A percentile compares a stretch with the other conserved stretches of the same genome.
phyloP scores from a whole-genome alignment of 495 filamentous ascomycete species.

The Parmelia sp. region DNA sequence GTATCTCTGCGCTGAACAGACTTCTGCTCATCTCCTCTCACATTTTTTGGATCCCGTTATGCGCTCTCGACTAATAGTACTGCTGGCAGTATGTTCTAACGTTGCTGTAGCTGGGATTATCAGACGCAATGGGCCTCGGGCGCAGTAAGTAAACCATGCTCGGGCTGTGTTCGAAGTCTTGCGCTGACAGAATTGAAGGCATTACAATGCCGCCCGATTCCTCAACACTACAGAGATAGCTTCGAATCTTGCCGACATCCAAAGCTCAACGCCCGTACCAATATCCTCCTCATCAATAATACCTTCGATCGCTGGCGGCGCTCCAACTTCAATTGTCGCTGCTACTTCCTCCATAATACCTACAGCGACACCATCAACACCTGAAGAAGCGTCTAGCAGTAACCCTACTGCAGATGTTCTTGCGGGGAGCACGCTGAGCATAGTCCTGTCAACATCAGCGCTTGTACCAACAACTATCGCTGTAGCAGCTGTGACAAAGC shows the following conservation, averaged over 20 bases:
- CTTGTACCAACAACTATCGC: not conserved
- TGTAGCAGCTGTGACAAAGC: not conserved
- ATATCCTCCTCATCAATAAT: constrained; percentile 13
- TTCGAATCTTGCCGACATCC: constrained; percentile 2
- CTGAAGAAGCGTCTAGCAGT: not conserved
- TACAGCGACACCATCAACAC: not conserved
- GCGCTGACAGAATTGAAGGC: constrained; percentile 15
- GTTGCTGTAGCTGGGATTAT: constrained; percentile 23
- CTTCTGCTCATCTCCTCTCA: constrained; percentile 13
- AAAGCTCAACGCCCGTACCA: constrained; percentile 7
- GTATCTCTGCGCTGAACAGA: constrained; percentile 5
- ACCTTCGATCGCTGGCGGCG: not conserved
- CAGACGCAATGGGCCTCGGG: constrained; percentile 13
- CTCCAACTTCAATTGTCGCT: not conserved
- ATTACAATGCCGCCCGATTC: constrained; percentile 11
- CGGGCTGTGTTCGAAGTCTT: not conserved
- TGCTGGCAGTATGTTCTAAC: constrained; percentile 27
- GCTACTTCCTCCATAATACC: not conserved
- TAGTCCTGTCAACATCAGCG: not conserved
- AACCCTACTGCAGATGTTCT: not conserved
- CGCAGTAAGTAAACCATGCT: constrained; percentile 17
- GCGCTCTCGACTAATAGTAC: constrained; percentile 20
- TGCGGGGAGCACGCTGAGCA: too few relatives aligned
- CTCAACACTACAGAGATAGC: constrained; percentile 13
- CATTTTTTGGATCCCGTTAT: constrained; percentile 17